Percentiles rank a stretch among this genome's conserved stretches.
These are phyloP conservation scores for Alternaria sp. DNA, from an alignment of 2,329 filamentous ascomycete species.

Conservation along the genomic window DNA sequence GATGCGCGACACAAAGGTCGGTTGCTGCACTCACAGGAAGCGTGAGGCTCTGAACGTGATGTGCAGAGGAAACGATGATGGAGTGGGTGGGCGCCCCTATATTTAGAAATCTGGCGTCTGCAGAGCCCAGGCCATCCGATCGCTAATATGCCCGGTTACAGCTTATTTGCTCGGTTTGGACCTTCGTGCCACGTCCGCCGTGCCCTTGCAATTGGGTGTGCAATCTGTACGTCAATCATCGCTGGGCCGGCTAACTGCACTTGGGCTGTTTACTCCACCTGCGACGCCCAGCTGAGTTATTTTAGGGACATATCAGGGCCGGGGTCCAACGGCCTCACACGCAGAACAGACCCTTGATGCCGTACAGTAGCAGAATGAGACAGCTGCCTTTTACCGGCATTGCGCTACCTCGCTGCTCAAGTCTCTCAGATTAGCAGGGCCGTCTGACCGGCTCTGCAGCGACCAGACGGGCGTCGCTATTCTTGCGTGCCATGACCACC, in stretches of 20 bases:
- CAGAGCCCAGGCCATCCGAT: constrained; percentile 27
- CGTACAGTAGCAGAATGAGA: constrained; percentile 17
- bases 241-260: constrained; percentile 2
- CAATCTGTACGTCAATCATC: constrained; percentile 8
- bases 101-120: constrained; percentile 35
- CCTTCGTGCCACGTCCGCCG: constrained; percentile 6
- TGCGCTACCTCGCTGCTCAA: neutral
- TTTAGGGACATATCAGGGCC: constrained; percentile 37
- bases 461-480: constrained; percentile 13
- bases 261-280: constrained; percentile 9
- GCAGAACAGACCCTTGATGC: constrained; percentile 7
- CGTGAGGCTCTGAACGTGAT: constrained; percentile 39
- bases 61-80: constrained; percentile 35
- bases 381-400: constrained; percentile 13
- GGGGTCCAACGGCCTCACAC: constrained; percentile 7
- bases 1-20: constrained; percentile 26
- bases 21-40: constrained; percentile 14
- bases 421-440: constrained; percentile 20
- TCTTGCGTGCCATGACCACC: constrained; percentile 16
- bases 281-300: constrained; percentile 30
- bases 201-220: constrained; percentile 15
- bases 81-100: constrained; percentile 30
- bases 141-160: constrained; percentile 25
- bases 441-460: constrained; percentile 20
- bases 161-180: constrained; percentile 17